Evolutionary conservation across 2,329 filamentous ascomycete genomes (phyloP).

Genomic region (Sporothrix euskadiensis): DNA sequence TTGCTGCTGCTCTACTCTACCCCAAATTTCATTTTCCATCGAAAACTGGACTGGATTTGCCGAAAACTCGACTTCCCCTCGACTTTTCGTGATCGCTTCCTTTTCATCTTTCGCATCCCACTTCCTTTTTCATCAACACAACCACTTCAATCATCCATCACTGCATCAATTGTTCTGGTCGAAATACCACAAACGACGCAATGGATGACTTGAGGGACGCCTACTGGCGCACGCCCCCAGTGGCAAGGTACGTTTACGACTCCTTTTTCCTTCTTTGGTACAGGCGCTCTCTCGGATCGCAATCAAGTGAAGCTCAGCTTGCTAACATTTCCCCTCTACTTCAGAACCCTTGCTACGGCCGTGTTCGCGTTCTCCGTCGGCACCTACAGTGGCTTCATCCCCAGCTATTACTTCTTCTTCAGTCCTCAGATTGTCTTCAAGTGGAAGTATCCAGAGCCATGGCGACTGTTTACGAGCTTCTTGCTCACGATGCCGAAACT

Average conservation of each 20-base stretch:
- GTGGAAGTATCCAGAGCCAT: conserved; percentile 49
- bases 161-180: background rate
- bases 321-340: background rate
- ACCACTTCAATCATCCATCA: background rate
- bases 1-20: background rate
- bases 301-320: background rate
- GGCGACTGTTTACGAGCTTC: conserved; percentile 48
- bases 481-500: conserved; percentile 45
- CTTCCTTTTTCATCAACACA: background rate
- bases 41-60: background rate
- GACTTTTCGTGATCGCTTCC: conserved; percentile 10
- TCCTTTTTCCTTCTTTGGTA: background rate
- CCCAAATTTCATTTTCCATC: conserved; percentile 3
- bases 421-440: conserved; percentile 55
- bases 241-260: conserved; percentile 42
- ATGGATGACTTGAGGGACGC: conserved; percentile 46
- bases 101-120: background rate
- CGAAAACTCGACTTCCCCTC: background rate
- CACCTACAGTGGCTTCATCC: conserved; percentile 59
- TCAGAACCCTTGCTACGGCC: conserved; percentile 67
- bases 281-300: background rate
- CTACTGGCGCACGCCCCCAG: conserved; percentile 46
- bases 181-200: conserved; percentile 24
- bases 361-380: conserved; percentile 64
- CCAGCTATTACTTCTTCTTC: conserved; percentile 55